Percentiles rank a stretch among this genome's conserved stretches.
Conservation (phyloP, 1,139 yeast genomes). For the Blastobotrys arbuscula region DNA sequence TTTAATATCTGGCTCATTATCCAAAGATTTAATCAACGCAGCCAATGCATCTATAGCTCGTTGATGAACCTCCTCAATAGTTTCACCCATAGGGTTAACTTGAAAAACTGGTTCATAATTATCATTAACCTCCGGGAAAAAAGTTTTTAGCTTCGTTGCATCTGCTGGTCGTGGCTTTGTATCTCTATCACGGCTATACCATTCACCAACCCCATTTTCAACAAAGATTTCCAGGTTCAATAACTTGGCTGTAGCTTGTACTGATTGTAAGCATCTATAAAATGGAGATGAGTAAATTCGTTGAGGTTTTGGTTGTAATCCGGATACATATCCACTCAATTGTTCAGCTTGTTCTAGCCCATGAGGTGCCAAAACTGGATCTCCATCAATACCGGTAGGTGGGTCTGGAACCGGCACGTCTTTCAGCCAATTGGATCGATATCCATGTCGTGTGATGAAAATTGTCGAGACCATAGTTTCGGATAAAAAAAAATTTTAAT, state of each 20-base stretch:
- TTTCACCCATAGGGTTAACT: slow-evolving; percentile 63
- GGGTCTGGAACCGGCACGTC: slow-evolving; percentile 59
- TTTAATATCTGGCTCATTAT: slow-evolving; percentile 48
- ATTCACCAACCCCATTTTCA: slow-evolving; percentile 61
- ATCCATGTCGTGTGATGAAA: slow-evolving; percentile 50
- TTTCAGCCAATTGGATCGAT: slow-evolving; percentile 67
- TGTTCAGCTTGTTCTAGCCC: slow-evolving; percentile 78
- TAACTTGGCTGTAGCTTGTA: slow-evolving; percentile 56
- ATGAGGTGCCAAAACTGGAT: slow-evolving; percentile 72
- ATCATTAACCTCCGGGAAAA: slow-evolving; percentile 46
- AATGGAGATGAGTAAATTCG: slow-evolving; percentile 75
- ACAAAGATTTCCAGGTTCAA: slow-evolving; percentile 52
- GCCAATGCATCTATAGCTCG: slow-evolving; percentile 50
- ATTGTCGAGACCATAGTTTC: slow-evolving; percentile 22
- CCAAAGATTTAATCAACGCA: slow-evolving; percentile 45
- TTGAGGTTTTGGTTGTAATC: slow-evolving; percentile 48
- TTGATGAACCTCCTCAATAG: slow-evolving; percentile 52
- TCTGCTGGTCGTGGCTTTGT: slow-evolving; percentile 39
- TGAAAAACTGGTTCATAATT: slow-evolving; percentile 42
- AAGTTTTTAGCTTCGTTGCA: slow-evolving; percentile 41
- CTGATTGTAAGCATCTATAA: slow-evolving; percentile 83
- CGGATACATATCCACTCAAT: slow-evolving; percentile 47
- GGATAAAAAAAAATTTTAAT: background rate
- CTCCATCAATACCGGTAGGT: slow-evolving; percentile 79
- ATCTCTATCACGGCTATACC: slow-evolving; percentile 32